A percentile compares a stretch with the other conserved stretches of the same genome.
Evolutionary conservation across 2,329 filamentous ascomycete species (phyloP).

Genomic region (Colletotrichum endophyticum): DNA sequence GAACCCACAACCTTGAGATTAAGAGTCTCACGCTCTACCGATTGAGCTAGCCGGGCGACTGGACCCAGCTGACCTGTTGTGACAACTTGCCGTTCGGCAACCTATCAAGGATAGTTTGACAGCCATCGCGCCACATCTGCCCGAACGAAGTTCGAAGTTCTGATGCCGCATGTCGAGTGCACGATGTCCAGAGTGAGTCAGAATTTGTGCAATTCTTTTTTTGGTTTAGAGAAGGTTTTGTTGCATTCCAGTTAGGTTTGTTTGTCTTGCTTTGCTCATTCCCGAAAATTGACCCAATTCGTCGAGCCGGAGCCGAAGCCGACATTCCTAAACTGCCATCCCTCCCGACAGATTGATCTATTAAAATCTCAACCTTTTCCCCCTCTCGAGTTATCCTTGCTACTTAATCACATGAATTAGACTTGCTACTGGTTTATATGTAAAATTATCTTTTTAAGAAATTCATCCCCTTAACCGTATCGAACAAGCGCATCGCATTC

Average conservation of each 20-base stretch:
- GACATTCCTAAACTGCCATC: not conserved
- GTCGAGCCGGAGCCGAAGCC: conserved; percentile 3
- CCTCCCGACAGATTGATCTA: not conserved
- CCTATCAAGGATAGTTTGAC: not conserved
- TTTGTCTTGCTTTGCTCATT: not conserved
- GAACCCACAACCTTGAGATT: conserved; percentile 32
- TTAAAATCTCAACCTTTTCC: not conserved
- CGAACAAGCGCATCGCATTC: not conserved
- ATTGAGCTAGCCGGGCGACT: conserved; percentile 62
- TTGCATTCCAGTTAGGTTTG: not conserved
- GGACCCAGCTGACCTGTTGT: not conserved
- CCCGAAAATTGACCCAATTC: not conserved
- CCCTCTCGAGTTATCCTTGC: not conserved
- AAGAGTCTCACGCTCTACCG: conserved; percentile 78
- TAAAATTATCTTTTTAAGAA: accelerated
- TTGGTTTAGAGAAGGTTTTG: not conserved
- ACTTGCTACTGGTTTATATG: not conserved
- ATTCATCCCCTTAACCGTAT: not conserved
- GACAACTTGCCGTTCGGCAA: too few relatives aligned
- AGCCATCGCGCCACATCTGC: not conserved
- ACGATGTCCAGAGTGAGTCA: not conserved
- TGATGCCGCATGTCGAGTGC: not conserved
- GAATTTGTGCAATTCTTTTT: not conserved
- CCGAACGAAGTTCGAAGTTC: not conserved
- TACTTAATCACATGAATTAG: not conserved